Evolutionary conservation across 371 early-diverging fungal species (phyloP).

Genomic region (Mucor saturninus): DNA sequence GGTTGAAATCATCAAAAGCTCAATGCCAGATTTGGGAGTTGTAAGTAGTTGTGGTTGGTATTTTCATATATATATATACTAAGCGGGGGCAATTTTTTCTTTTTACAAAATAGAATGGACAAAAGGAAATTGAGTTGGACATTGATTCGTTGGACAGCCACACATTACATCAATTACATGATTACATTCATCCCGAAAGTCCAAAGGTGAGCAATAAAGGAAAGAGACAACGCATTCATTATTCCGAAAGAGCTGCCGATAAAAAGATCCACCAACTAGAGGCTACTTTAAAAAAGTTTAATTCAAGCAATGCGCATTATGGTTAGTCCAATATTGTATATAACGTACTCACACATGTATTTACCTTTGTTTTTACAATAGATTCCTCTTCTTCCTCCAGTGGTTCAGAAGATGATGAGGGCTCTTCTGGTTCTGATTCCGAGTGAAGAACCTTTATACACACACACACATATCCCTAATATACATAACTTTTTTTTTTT

Average conservation of each 20-base stretch:
- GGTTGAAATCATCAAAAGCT: slow-evolving; percentile 82
- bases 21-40: slow-evolving; percentile 78
- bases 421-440: slow-evolving; percentile 14
- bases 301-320: not conserved
- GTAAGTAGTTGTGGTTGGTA: slow-evolving; percentile 34
- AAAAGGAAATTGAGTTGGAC: slow-evolving; percentile 93
- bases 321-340: too few relatives aligned
- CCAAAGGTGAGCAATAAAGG: not conserved
- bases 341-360: too few relatives aligned
- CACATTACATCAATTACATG: slow-evolving; percentile 82
- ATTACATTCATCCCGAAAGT: slow-evolving; percentile 60
- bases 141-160: slow-evolving; percentile 83
- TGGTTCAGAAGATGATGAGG: slow-evolving; percentile 7
- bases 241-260: slow-evolving; percentile 56
- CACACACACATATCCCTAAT: not conserved
- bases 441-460: slow-evolving; percentile 3
- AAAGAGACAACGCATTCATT: slow-evolving; percentile 44
- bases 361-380: not conserved
- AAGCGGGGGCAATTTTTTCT: not conserved
- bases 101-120: slow-evolving; percentile 43
- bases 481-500: not conserved
- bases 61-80: too few relatives aligned
- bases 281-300: not conserved
- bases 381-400: slow-evolving; percentile 19
- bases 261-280: slow-evolving; percentile 70